Evolutionary conservation across 2,329 filamentous ascomycete species (phyloP).

Genomic region (Paraphoma chrysanthemicola): DNA sequence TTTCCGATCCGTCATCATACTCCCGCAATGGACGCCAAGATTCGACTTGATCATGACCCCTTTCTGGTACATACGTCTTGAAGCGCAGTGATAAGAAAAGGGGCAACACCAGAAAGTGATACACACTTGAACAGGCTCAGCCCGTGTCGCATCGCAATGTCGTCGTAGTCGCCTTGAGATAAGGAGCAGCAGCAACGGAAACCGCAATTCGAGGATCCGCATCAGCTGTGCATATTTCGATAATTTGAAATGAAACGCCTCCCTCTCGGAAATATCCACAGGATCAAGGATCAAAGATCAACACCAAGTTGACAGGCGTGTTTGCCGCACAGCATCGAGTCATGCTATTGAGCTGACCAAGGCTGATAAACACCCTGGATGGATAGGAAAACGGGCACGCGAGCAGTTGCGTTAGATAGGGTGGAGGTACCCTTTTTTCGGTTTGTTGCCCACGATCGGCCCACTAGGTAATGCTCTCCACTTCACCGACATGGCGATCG

Average conservation of each 20-base stretch:
- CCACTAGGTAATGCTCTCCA: slow-evolving; percentile 20
- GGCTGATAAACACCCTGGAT: slow-evolving; percentile 6
- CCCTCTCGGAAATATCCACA: background rate
- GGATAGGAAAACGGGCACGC: slow-evolving; percentile 16
- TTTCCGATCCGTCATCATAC: slow-evolving; percentile 14
- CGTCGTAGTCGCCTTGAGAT: background rate
- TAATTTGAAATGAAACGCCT: background rate
- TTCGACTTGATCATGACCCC: slow-evolving; percentile 1
- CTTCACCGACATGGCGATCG: slow-evolving; percentile 24
- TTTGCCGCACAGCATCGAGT: background rate
- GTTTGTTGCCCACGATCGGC: slow-evolving; percentile 16
- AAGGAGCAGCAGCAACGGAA: background rate
- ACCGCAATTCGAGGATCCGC: background rate
- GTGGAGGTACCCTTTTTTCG: slow-evolving; percentile 22
- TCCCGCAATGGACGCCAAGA: slow-evolving; percentile 17
- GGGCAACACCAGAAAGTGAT: background rate
- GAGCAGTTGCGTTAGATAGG: slow-evolving; percentile 23
- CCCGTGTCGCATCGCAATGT: background rate
- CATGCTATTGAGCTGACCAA: slow-evolving; percentile 4
- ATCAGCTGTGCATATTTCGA: background rate
- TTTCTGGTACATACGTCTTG: background rate
- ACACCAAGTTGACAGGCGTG: background rate
- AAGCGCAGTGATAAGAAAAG: background rate
- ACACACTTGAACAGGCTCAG: background rate
- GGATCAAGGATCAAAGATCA: background rate